Evolutionary conservation across 352 stramenopile species (phyloP).

Genomic region (Phytophthora idaei): DNA sequence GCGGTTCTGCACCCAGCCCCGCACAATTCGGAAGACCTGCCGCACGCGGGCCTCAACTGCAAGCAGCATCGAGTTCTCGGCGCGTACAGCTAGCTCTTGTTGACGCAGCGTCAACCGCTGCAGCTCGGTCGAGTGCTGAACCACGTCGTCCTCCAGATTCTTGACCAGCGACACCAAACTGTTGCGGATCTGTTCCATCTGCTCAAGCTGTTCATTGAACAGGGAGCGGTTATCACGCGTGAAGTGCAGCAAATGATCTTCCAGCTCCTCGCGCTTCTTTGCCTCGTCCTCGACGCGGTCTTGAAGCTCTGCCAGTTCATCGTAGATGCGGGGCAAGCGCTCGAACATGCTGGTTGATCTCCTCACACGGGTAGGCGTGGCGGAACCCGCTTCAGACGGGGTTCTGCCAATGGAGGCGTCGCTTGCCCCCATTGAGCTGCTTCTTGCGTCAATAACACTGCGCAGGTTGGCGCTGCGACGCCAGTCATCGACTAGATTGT

Average conservation of each 20-base stretch:
- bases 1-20: conserved; percentile 52
- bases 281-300: conserved; percentile 73
- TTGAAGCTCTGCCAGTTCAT: conserved; percentile 70
- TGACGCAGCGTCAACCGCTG: conserved; percentile 47
- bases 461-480: conserved; percentile 59
- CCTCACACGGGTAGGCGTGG: conserved; percentile 18
- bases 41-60: conserved; percentile 43
- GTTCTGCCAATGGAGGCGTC: conserved; percentile 24
- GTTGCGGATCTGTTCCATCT: conserved; percentile 59
- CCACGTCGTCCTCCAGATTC: conserved; percentile 66
- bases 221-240: conserved; percentile 65
- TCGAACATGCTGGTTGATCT: conserved; percentile 70
- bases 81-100: conserved; percentile 39
- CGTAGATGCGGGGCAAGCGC: conserved; percentile 64
- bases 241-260: conserved; percentile 66
- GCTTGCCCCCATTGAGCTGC: conserved; percentile 7
- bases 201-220: conserved; percentile 55
- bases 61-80: conserved; percentile 56
- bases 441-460: conserved; percentile 11
- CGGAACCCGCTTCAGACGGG: conserved; percentile 23
- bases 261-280: conserved; percentile 72
- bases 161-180: conserved; percentile 61
- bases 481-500: conserved; percentile 87
- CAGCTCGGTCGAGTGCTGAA: conserved; percentile 66
- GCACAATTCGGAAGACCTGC: conserved; percentile 44